Conservation (phyloP, 495 filamentous ascomycete genomes). For the Daldinia vernicosa region DNA sequence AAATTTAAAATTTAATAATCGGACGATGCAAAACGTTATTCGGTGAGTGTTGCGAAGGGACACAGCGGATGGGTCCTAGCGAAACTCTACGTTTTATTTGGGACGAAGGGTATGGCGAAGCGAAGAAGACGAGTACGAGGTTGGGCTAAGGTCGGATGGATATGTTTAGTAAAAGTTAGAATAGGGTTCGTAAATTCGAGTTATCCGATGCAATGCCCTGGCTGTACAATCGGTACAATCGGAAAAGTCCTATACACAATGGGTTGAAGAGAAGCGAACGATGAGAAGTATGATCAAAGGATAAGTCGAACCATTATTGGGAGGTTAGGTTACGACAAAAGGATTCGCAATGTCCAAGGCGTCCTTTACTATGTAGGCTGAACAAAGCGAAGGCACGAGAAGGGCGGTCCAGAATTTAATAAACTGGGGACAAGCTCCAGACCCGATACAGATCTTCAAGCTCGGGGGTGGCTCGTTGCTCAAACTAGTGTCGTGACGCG, state of each 20-base stretch:
- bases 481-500: constrained; percentile 35
- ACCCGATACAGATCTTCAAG: constrained; percentile 33
- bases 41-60: constrained; percentile 7
- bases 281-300: constrained; percentile 26
- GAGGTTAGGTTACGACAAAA: constrained; percentile 25
- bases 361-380: neutral
- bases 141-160: neutral
- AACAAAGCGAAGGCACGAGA: constrained; percentile 39
- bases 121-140: constrained; percentile 14
- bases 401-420: constrained; percentile 46
- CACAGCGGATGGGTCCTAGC: constrained; percentile 29
- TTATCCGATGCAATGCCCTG: constrained; percentile 23
- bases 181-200: constrained; percentile 21
- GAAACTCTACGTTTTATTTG: constrained; percentile 36
- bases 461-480: constrained; percentile 27
- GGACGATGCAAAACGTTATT: constrained; percentile 17
- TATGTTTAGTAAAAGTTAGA: constrained; percentile 22
- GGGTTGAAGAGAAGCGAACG: constrained; percentile 23
- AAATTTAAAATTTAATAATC: too few species aligned
- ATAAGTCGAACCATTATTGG: constrained; percentile 28
- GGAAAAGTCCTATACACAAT: constrained; percentile 13
- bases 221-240: constrained; percentile 21
- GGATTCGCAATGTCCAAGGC: constrained; percentile 1
- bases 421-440: constrained; percentile 37
- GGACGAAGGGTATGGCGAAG: constrained; percentile 19